phyloP scores from a whole-genome alignment of 352 stramenopile genomes.

The Phytophthora vignae region DNA sequence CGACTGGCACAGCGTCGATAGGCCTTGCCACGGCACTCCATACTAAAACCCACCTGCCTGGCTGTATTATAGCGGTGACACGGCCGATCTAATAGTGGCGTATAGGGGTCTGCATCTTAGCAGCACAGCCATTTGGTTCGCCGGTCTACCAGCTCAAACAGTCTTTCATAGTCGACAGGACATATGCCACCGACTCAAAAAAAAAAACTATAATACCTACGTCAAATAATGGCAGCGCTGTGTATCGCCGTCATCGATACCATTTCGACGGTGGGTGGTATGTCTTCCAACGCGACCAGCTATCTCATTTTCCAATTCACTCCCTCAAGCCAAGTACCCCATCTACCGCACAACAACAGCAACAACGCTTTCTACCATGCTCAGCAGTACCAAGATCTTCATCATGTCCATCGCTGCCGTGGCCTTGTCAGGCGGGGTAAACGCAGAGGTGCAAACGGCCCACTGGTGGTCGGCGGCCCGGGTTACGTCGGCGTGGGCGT shows the following conservation, averaged over 20 bases:
- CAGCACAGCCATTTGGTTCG: background rate
- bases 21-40: background rate
- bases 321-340: background rate
- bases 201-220: too few relatives aligned
- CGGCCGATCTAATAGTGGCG: background rate
- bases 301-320: background rate
- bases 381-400: slow-evolving; percentile 15
- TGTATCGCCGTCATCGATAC: too few relatives aligned
- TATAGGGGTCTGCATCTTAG: background rate
- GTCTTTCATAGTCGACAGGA: background rate
- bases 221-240: too few relatives aligned
- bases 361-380: background rate
- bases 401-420: slow-evolving; percentile 5
- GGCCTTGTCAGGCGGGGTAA: background rate
- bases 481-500: slow-evolving; percentile 6
- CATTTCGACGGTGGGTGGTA: too few relatives aligned
- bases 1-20: background rate
- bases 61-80: background rate
- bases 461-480: background rate
- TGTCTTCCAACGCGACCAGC: background rate
- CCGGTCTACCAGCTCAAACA: background rate
- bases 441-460: background rate
- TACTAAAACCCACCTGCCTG: background rate
- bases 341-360: background rate
- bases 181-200: background rate